Percentiles rank a stretch among this genome's conserved stretches.
Evolutionary conservation across 768 basidiomycete genomes (phyloP).

Genomic region (Kwoniella heveanensis): DNA sequence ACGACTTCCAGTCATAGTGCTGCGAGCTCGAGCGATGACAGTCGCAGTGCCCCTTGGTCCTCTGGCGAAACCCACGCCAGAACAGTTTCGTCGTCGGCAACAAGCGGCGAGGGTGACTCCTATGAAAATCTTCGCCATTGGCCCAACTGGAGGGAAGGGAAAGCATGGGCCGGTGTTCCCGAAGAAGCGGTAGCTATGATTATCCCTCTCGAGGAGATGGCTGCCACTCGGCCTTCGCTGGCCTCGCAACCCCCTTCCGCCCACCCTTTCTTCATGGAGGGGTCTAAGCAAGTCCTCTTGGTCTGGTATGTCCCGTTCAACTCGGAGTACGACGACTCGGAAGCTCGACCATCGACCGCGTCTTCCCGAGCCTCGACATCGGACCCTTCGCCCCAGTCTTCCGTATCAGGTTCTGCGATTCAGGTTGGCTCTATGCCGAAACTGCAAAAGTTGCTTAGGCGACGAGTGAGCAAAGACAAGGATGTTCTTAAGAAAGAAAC

Average conservation of each 20-base stretch:
- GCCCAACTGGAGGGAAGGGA: conserved; percentile 34
- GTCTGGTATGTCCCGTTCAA: conserved; percentile 74
- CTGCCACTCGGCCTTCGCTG: conserved; percentile 1
- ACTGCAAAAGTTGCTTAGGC: conserved; percentile 46
- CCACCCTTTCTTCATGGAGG: conserved; percentile 16
- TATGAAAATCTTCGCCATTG: not conserved
- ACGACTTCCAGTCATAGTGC: conserved; percentile 14
- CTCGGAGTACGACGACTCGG: conserved; percentile 32
- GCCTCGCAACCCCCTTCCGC: conserved; percentile 12
- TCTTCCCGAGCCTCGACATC: conserved; percentile 26
- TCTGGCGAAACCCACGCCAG: conserved; percentile 9
- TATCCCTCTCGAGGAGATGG: conserved; percentile 40
- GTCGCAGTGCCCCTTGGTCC: conserved; percentile 13
- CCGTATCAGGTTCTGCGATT: conserved; percentile 1
- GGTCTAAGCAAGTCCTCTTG: conserved; percentile 61
- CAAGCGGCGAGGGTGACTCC: conserved; percentile 3
- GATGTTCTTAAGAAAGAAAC: conserved; percentile 25
- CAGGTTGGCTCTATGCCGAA: conserved; percentile 38
- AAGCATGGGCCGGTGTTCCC: conserved; percentile 52
- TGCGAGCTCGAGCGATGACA: conserved; percentile 18
- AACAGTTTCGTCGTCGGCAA: conserved; percentile 10
- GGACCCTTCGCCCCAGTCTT: conserved; percentile 10
- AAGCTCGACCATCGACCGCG: conserved; percentile 28
- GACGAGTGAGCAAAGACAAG: conserved; percentile 44
- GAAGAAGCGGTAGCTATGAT: conserved; percentile 55